Percentiles rank a stretch among this genome's conserved stretches.
Conservation (phyloP, 495 filamentous ascomycete genomes). For the Xylaria longipes region DNA sequence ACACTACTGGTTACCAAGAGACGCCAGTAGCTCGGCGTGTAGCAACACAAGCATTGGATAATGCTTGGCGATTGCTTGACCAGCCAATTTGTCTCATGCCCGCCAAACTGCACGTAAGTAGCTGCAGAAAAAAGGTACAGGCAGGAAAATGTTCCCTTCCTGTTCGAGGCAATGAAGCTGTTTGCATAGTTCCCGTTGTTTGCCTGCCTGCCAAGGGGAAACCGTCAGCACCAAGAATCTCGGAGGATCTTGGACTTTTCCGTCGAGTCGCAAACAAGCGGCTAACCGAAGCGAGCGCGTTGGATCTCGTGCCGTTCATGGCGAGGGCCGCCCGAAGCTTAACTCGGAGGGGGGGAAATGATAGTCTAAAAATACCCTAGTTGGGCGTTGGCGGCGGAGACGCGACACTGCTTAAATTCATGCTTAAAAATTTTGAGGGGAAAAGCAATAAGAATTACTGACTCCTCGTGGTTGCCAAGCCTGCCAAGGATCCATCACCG, state of each 20-base stretch:
- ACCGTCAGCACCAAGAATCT: conserved; percentile 21
- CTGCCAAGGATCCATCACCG: conserved; percentile 31
- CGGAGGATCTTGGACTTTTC: conserved; percentile 13
- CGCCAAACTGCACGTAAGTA: not conserved
- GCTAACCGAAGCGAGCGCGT: conserved; percentile 7
- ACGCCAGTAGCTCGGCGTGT: conserved; percentile 22
- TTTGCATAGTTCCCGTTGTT: conserved; percentile 12
- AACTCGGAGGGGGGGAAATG: conserved; percentile 16
- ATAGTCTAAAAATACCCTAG: conserved; percentile 25
- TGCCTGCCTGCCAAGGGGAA: conserved; percentile 24
- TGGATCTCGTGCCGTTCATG: conserved; percentile 13
- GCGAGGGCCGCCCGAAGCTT: conserved; percentile 19
- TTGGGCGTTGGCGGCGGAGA: conserved; percentile 18
- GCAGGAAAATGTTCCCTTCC: not conserved
- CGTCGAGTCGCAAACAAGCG: conserved; percentile 22
- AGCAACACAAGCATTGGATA: conserved; percentile 13
- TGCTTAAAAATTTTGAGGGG: conserved; percentile 48
- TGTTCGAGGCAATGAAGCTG: not conserved
- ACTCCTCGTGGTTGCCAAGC: conserved; percentile 44
- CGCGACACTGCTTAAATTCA: conserved; percentile 53
- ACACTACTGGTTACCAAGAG: conserved; percentile 21
- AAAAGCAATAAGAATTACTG: conserved; percentile 8
- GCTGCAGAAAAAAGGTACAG: not conserved
- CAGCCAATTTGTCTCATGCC: not conserved
- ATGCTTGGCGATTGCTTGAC: conserved; percentile 21